Evolutionary conservation across 2,329 filamentous ascomycete species (phyloP).

Genomic region (Trichoderma asperellum): DNA sequence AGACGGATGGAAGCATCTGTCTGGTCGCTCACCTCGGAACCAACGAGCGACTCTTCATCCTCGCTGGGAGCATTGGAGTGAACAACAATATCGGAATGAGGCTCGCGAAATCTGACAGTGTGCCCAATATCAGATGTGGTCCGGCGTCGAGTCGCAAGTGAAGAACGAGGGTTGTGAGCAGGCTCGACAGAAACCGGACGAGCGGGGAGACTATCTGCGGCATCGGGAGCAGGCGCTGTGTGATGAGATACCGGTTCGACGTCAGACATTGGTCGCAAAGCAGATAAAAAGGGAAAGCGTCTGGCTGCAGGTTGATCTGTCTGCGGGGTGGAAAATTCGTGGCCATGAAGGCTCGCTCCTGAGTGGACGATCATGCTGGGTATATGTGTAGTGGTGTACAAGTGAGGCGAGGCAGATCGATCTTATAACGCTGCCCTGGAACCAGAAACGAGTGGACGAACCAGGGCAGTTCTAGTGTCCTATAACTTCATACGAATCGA

Average conservation of each 20-base stretch:
- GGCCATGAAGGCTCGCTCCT: slow-evolving; percentile 62
- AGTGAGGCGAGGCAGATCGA: background rate
- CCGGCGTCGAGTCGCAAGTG: slow-evolving; percentile 33
- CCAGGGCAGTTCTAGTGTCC: slow-evolving; percentile 11
- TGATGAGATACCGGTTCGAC: slow-evolving; percentile 34
- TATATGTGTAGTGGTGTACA: background rate
- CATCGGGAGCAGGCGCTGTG: background rate
- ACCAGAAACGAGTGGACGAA: background rate
- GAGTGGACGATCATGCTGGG: slow-evolving; percentile 60
- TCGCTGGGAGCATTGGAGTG: slow-evolving; percentile 47
- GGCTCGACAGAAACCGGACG: slow-evolving; percentile 24
- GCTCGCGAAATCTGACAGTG: slow-evolving; percentile 51
- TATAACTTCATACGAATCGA: slow-evolving; percentile 11
- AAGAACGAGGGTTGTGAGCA: slow-evolving; percentile 11
- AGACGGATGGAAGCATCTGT: slow-evolving; percentile 46
- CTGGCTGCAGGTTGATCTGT: slow-evolving; percentile 41
- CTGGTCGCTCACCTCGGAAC: slow-evolving; percentile 52
- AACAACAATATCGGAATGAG: slow-evolving; percentile 38
- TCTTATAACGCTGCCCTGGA: slow-evolving; percentile 8
- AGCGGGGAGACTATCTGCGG: background rate
- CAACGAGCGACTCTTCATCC: slow-evolving; percentile 51
- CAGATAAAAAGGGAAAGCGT: slow-evolving; percentile 49
- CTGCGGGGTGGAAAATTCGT: slow-evolving; percentile 56
- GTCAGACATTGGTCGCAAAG: slow-evolving; percentile 44
- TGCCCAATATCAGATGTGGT: slow-evolving; percentile 47